These are phyloP conservation scores for Colletotrichum sp. DNA, from an alignment of 2,329 filamentous ascomycete genomes.

Conservation along the genomic window DNA sequence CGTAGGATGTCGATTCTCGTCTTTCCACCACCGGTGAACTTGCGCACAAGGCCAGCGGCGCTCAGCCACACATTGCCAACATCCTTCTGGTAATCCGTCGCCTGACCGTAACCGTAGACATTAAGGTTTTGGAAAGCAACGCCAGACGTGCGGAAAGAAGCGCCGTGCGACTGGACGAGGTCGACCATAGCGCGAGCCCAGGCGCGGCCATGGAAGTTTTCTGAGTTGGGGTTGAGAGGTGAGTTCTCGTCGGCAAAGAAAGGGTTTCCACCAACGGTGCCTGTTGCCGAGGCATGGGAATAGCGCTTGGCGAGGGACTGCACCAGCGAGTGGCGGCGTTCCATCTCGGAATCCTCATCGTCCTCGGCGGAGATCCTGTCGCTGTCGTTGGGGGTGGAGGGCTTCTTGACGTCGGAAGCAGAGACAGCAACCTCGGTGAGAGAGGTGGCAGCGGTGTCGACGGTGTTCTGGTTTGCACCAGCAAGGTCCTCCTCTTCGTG, in stretches of 20 bases:
- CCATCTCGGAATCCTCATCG: constrained; percentile 49
- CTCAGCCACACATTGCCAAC: constrained; percentile 67
- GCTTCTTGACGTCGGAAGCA: constrained; percentile 25
- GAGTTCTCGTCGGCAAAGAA: constrained; percentile 57
- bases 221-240: constrained; percentile 57
- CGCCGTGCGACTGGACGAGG: constrained; percentile 56
- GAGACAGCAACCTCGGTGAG: constrained; percentile 38
- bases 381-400: constrained; percentile 13
- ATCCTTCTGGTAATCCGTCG: constrained; percentile 75
- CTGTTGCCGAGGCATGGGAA: constrained; percentile 50
- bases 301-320: constrained; percentile 59
- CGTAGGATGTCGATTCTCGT: constrained; percentile 72
- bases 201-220: constrained; percentile 57
- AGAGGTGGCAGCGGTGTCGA: constrained; percentile 40
- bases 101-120: constrained; percentile 70
- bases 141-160: constrained; percentile 64
- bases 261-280: constrained; percentile 47
- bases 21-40: constrained; percentile 57
- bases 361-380: constrained; percentile 36
- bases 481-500: constrained; percentile 31
- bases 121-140: constrained; percentile 72
- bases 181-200: constrained; percentile 68
- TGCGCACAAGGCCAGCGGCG: constrained; percentile 44
- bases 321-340: constrained; percentile 56
- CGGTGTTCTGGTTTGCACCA: constrained; percentile 28